Evolutionary conservation across 2,329 filamentous ascomycete genomes (phyloP), one percentile per base, ranked within the genome.

Genomic region (Onygenales sp.): DNA sequence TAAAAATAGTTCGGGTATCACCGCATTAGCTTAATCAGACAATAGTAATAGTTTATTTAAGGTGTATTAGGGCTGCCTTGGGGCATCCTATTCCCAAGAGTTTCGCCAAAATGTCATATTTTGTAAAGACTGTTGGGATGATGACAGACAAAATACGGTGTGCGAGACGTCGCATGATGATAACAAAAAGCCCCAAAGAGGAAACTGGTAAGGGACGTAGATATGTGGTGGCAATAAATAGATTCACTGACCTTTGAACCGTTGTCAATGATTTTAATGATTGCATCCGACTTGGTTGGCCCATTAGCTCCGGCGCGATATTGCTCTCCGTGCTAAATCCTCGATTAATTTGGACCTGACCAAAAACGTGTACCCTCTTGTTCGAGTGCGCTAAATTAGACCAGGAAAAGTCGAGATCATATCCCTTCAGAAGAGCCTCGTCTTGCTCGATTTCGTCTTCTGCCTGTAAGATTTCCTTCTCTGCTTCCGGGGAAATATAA

Each of bases 351-450:
- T 67, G 65, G 21, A 68, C 56, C 54, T 69, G 66, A 36, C 67
- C 67, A 52, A 66, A 71, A n/a, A 68, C 61, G 51, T 63, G 67
- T 4, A 60, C 17, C 17, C 17, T 55, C 13, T 63, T 59, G 39
- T 64, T 47, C 33, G 45, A 56, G 45, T 52, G 58, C 33, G 57
- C 43, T 13, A 58, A 51, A 14, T 61, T 61, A 32, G 64, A 60
- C 53, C 68, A 70, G 4, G 64, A 67, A 49, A 73, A 72, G 53
- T 73, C 66, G 42, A 74, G 54, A 36, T 73, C 71, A 48, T 71
- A 72, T 27, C 67, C 56, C n/a, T 59, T 60, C 49, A 64, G 59
- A 3, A n/a, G 53, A 44, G 7, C 6, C 21, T 54, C 47, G 27
- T 54, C 47, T 32, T 49, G 27, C 9, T 49, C 40, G 4, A 9